Percentiles rank a stretch among this genome's conserved stretches.
These are phyloP conservation scores for Senecio squalidus DNA, from an alignment of 140 eudicot genomes.

Conservation along the genomic window DNA sequence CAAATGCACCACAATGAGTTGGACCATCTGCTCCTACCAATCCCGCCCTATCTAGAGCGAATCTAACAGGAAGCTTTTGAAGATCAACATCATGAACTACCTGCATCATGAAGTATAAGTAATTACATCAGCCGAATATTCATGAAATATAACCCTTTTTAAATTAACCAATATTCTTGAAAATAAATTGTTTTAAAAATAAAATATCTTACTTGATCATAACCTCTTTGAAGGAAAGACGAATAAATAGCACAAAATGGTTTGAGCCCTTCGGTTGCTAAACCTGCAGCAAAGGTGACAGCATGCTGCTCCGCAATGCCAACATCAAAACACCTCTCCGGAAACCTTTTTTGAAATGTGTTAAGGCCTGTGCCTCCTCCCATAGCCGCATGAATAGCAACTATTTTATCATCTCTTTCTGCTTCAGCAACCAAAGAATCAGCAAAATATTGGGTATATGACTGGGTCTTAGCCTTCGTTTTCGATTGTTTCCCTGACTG, in stretches of 20 bases:
- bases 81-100: conserved; percentile 80
- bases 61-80: conserved; percentile 70
- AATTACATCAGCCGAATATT: background rate
- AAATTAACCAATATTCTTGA: too few species aligned
- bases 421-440: conserved; percentile 67
- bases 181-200: too few species aligned
- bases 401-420: conserved; percentile 41
- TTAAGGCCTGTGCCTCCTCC: conserved; percentile 82
- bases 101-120: conserved; percentile 27
- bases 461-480: conserved; percentile 26
- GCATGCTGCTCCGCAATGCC: too few species aligned
- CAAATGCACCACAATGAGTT: conserved; percentile 80
- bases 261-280: conserved; percentile 74
- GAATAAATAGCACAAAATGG: too few species aligned
- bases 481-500: conserved; percentile 45
- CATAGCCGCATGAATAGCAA: conserved; percentile 79
- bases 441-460: conserved; percentile 60
- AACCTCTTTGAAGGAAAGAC: conserved; percentile 68
- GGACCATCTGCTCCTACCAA: conserved; percentile 87
- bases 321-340: conserved; percentile 39
- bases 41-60: conserved; percentile 69
- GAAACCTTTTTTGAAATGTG: conserved; percentile 41
- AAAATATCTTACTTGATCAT: conserved; percentile 47
- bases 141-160: too few species aligned
- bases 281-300: too few species aligned